Conservation (phyloP, 2,329 filamentous ascomycete genomes). For the Cordyceps sp. region DNA sequence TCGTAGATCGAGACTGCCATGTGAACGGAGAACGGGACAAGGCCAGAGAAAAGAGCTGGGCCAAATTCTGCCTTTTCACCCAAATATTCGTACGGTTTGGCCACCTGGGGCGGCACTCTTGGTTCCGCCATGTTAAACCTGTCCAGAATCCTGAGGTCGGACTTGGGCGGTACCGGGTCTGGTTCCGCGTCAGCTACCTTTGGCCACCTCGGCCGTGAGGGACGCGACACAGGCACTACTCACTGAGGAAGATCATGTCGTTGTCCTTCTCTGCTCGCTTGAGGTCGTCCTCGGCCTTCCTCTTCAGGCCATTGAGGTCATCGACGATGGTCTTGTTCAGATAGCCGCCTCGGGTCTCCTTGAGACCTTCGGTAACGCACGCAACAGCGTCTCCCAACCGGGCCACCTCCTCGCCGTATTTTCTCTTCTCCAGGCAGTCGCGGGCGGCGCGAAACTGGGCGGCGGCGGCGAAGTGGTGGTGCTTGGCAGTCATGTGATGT, state of each 20-base stretch:
- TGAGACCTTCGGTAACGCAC: slow-evolving; percentile 74
- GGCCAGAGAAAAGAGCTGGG: slow-evolving; percentile 68
- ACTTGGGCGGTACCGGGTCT: slow-evolving; percentile 70
- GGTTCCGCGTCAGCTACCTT: no score
- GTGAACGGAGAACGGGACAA: slow-evolving; percentile 92
- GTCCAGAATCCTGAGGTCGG: slow-evolving; percentile 72
- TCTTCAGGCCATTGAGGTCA: slow-evolving; percentile 72
- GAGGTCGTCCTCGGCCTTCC: slow-evolving; percentile 67
- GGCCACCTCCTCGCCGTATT: slow-evolving; percentile 90
- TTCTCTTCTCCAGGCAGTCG: slow-evolving; percentile 82
- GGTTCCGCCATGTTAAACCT: slow-evolving; percentile 77
- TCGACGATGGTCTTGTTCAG: slow-evolving; percentile 67
- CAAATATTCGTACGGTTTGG: slow-evolving; percentile 62
- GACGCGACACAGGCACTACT: slow-evolving; percentile 8
- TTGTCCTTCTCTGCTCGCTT: slow-evolving; percentile 94
- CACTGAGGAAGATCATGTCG: slow-evolving; percentile 80
- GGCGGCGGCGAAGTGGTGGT: slow-evolving; percentile 91
- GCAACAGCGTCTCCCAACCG: slow-evolving; percentile 64
- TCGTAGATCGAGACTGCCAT: slow-evolving; percentile 91
- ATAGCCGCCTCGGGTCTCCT: slow-evolving; percentile 56
- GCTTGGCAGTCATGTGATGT: slow-evolving; percentile 91
- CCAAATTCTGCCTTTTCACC: slow-evolving; percentile 71
- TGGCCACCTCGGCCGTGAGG: slow-evolving; percentile 8
- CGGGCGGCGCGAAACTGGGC: slow-evolving; percentile 85
- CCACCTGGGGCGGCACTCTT: slow-evolving; percentile 65